Percentiles rank a stretch among this genome's conserved stretches.
Conservation (phyloP, 2,329 filamentous ascomycete species). For the Alternaria sp. region DNA sequence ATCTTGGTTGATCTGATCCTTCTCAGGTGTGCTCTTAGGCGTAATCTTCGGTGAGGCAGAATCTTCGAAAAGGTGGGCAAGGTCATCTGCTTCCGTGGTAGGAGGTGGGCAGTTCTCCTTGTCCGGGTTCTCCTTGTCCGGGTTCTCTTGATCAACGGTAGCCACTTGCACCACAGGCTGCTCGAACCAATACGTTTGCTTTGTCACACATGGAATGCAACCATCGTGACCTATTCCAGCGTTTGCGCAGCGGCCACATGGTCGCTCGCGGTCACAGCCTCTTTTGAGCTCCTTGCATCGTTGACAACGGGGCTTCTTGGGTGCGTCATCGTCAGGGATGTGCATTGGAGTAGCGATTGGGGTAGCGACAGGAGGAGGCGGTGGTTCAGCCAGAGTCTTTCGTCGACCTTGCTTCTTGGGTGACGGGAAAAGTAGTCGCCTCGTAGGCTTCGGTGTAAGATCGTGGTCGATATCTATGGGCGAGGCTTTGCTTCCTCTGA, state of each 20-base stretch:
- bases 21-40: slow-evolving; percentile 67
- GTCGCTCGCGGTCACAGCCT: slow-evolving; percentile 39
- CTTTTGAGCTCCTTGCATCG: slow-evolving; percentile 37
- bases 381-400: slow-evolving; percentile 67
- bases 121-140: slow-evolving; percentile 62
- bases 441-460: slow-evolving; percentile 68
- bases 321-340: slow-evolving; percentile 23
- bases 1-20: slow-evolving; percentile 63
- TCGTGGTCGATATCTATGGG: slow-evolving; percentile 60
- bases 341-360: slow-evolving; percentile 14
- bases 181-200: slow-evolving; percentile 30
- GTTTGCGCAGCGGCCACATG: slow-evolving; percentile 34
- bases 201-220: slow-evolving; percentile 33
- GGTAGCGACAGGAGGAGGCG: slow-evolving; percentile 14
- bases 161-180: slow-evolving; percentile 23
- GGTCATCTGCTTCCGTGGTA: slow-evolving; percentile 57
- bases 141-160: slow-evolving; percentile 30
- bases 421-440: slow-evolving; percentile 78
- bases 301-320: slow-evolving; percentile 36
- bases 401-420: slow-evolving; percentile 71
- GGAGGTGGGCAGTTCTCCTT: slow-evolving; percentile 64
- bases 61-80: slow-evolving; percentile 73
- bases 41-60: slow-evolving; percentile 64
- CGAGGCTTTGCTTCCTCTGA: slow-evolving; percentile 57
- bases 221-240: slow-evolving; percentile 34